These are phyloP conservation scores for Paecilomyces variotii DNA, from an alignment of 2,329 filamentous ascomycete genomes.

Conservation along the genomic window DNA sequence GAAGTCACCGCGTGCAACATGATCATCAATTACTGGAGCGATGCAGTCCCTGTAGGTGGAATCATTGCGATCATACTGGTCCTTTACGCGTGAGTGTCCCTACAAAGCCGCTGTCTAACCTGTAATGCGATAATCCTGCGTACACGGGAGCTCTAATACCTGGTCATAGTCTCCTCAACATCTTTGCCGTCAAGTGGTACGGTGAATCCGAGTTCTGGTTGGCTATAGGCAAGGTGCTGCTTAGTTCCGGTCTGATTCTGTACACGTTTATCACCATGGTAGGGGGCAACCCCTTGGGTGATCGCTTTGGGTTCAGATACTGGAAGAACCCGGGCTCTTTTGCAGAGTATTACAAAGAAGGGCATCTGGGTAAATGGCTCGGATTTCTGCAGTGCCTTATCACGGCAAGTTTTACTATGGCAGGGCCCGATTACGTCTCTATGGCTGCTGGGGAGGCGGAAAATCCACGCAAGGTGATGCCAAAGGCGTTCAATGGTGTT, in stretches of 20 bases:
- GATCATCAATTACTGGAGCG: slow-evolving; percentile 44
- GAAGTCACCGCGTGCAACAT: slow-evolving; percentile 45
- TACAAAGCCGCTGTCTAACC: background rate
- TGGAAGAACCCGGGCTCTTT: slow-evolving; percentile 63
- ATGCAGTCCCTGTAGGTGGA: slow-evolving; percentile 37
- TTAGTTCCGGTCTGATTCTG: slow-evolving; percentile 62
- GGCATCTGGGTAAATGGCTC: slow-evolving; percentile 61
- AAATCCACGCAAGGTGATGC: slow-evolving; percentile 62
- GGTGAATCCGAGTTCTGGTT: slow-evolving; percentile 71
- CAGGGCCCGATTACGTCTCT: slow-evolving; percentile 59
- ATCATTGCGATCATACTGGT: slow-evolving; percentile 40
- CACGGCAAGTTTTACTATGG: slow-evolving; percentile 59
- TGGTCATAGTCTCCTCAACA: slow-evolving; percentile 45
- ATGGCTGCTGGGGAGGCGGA: slow-evolving; percentile 62
- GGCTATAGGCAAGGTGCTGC: slow-evolving; percentile 61
- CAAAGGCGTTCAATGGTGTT: slow-evolving; percentile 67
- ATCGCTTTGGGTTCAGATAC: slow-evolving; percentile 66
- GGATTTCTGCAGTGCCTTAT: slow-evolving; percentile 72
- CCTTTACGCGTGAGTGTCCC: slow-evolving; percentile 32
- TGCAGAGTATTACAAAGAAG: slow-evolving; percentile 55
- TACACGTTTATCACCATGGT: slow-evolving; percentile 81
- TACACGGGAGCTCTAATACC: background rate
- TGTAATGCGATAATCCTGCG: background rate
- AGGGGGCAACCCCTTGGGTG: slow-evolving; percentile 66
- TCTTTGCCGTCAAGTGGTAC: slow-evolving; percentile 66